Base-by-base conservation (phyloP, 192 early-diverging fungal species). In the Entomortierella lignicola region DNA sequence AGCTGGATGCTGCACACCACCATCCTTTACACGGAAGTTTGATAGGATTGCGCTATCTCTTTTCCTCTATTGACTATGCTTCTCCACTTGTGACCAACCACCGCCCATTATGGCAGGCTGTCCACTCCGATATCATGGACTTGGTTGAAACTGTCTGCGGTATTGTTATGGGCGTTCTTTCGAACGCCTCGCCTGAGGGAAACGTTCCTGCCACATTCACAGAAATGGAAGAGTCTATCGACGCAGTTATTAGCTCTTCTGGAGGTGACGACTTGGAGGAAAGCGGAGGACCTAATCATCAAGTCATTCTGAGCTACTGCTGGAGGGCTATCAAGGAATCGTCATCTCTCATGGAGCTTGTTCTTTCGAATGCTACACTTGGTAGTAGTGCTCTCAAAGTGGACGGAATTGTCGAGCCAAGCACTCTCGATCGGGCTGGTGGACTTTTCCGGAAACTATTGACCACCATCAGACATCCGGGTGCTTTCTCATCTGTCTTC, bases 311-410 rank as follows among this genome's bases (percentile, higher is more conserved):
- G 55, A 94, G 94, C 64, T 92, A 92, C 63, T 97, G 95, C 82
- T 98, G 96, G 92, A 86, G 96, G 59, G 92, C 94, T 18, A 90
- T 98, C 54, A 97, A 96, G 72, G 94, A 95, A 69, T 92, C 94
- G 23, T 90, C 92, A 57, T 80, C 68, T 1, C 18, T 72, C 15
- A 70, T 79, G 75, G 75, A 79, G 32, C 50, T 79, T 25, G 68
- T 79, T 10, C 63, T 79, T 56, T 79, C 75, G 29, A 70, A 79
- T 53, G 75, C 75, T 12, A 79, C 75, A 0, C 20, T 79, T 25
- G 62, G 55, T 8, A 61, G 61, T 48, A 77, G 62, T 42, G 25
- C 63, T 0, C 61, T 55, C 39, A 79, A 79, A 51, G 63, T 60
- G 7, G 68, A 79, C 4, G 75, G 75, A 13, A 61, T 79, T 12